phyloP scores from a whole-genome alignment of 345 rosid genomes.

The Gossypium mustelinum region DNA sequence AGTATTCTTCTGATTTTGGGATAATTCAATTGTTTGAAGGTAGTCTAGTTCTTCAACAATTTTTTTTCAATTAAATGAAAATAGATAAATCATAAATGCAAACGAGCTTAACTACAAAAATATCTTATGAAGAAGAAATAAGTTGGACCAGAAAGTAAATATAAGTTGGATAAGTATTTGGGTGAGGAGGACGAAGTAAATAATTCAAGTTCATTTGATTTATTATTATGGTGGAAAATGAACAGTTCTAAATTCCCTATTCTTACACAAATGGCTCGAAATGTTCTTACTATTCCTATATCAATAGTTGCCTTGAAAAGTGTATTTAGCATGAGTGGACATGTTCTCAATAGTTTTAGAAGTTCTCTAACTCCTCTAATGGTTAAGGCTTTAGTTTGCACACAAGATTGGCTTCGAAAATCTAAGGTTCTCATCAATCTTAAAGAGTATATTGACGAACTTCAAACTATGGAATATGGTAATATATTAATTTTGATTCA shows the following conservation, averaged over 20 bases:
- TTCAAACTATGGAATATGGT: too few species aligned
- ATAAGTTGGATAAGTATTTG: background rate
- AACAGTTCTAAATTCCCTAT: background rate
- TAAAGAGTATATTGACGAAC: background rate
- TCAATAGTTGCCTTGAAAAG: background rate
- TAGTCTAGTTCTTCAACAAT: background rate
- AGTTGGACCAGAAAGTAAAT: background rate
- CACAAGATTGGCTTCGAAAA: background rate
- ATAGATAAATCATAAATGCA: too few species aligned
- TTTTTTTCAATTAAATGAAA: background rate
- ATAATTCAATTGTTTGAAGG: background rate
- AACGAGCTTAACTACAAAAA: background rate
- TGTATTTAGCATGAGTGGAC: background rate
- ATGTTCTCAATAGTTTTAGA: too few species aligned
- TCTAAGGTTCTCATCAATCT: background rate
- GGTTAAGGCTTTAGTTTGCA: background rate
- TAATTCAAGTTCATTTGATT: background rate
- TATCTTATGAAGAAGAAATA: too few species aligned
- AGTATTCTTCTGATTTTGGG: background rate
- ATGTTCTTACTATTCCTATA: background rate
- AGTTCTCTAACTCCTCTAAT: background rate
- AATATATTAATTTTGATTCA: background rate
- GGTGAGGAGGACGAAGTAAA: background rate
- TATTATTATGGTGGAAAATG: background rate
- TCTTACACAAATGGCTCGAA: background rate